Evolutionary conservation across 2,329 filamentous ascomycete species (phyloP), one percentile per base, ranked within the genome.

Genomic region (Hypoxylon sp.): DNA sequence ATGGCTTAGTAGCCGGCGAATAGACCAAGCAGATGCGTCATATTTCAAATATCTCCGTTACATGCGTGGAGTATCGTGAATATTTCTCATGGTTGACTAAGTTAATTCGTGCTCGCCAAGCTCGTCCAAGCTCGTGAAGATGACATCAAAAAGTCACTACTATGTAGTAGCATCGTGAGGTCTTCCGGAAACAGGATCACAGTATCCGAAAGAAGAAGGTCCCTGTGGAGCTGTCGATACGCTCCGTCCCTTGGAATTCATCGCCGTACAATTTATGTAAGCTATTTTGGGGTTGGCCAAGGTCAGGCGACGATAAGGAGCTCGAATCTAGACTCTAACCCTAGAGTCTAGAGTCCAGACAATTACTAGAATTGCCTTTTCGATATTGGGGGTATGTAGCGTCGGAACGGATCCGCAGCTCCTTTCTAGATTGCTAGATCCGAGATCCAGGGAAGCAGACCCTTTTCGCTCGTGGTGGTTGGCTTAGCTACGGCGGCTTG

Each of bases 21-120:
- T 65, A 54, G 51, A 70, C 67, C 67, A 70, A 70, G 67, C 67
- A 68, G 55, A 61, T 65, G 61, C 67, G 37, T 61, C 58, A 63
- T 63, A 70, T 70, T 70, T 70, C 64, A 67, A 70, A 70, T 69
- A 60, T 54, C 29, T 54, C 50, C 52, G 59, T 61, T 30, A 41
- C 59, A 60, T 32, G 47, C 23, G 53, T 39, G 52, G 45, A 23
- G 46, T 52, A 58, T 67, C 55, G 58, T 61, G 58, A 52, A n/a
- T 55, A 68, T 70, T 65, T 68, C 54, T 61, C 61, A 65, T 65
- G 30, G 61, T 54, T 70, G 58, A 67, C 63, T 65, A 65, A 68
- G 41, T 21, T 16, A 50, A 39, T 43, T 56, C 46, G 48, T 41
- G 21, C 29, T 27, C 23, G 64, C 64, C 67, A 70, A 69, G 64